Conservation (phyloP, 441 rosid genomes). For the Pelargonium cotyledonis region DNA sequence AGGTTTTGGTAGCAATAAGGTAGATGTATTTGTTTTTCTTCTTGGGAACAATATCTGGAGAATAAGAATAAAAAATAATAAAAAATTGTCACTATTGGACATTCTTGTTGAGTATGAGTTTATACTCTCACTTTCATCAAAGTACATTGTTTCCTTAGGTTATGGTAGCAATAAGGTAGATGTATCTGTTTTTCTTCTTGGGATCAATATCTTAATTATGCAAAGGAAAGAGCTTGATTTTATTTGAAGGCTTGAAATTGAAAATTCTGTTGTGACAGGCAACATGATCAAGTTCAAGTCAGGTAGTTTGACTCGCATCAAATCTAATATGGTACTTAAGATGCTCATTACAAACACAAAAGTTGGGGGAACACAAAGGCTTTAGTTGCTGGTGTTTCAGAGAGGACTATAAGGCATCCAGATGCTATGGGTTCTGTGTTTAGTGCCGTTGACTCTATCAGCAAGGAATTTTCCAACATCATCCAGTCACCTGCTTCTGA, state of each 20-base stretch:
- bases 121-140: too few relatives aligned
- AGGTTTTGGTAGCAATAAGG: not conserved
- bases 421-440: slow-evolving; percentile 64
- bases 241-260: not conserved
- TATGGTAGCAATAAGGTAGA: not conserved
- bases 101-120: too few relatives aligned
- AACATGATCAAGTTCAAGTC: slow-evolving; percentile 80
- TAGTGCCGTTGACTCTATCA: slow-evolving; percentile 70
- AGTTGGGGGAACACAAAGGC: slow-evolving; percentile 89
- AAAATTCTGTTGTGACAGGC: slow-evolving; percentile 37
- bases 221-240: not conserved
- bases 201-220: not conserved
- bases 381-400: slow-evolving; percentile 79
- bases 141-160: not conserved
- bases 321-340: slow-evolving; percentile 51
- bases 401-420: slow-evolving; percentile 61
- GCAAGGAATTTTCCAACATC: slow-evolving; percentile 51
- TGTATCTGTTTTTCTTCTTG: not conserved
- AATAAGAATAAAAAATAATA: too few relatives aligned
- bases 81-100: not conserved
- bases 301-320: slow-evolving; percentile 55
- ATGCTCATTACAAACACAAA: slow-evolving; percentile 82
- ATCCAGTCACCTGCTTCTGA: slow-evolving; percentile 51
- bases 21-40: not conserved
- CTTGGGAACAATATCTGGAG: not conserved